These are phyloP conservation scores for Chaetomium cochliodes DNA, from an alignment of 495 filamentous ascomycete species.

Conservation along the genomic window DNA sequence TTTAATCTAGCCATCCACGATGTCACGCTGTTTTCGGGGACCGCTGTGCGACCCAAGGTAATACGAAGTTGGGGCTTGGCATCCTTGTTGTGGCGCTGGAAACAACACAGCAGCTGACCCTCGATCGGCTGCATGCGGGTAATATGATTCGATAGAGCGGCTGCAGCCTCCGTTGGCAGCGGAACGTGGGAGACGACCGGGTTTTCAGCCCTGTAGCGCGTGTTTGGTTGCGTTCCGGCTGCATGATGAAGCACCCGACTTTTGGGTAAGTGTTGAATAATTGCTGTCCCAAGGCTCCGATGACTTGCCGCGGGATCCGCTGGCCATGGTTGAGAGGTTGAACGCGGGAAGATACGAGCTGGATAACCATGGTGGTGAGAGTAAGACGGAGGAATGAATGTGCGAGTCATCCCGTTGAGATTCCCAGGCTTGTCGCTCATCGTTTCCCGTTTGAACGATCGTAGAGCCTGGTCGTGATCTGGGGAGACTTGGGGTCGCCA, in stretches of 20 bases:
- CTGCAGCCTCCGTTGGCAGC: neutral
- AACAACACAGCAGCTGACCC: conserved; percentile 14
- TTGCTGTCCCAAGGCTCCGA: neutral
- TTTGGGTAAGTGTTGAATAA: neutral
- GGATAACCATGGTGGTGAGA: neutral
- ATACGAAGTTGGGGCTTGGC: conserved; percentile 16
- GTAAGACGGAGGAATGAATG: conserved; percentile 11
- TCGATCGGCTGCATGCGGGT: neutral
- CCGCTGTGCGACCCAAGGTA: neutral
- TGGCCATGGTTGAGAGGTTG: neutral
- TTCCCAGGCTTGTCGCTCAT: neutral
- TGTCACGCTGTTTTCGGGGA: conserved; percentile 4
- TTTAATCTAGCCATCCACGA: conserved; percentile 3
- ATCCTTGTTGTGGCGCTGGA: neutral
- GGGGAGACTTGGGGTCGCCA: no score
- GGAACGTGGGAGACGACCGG: conserved; percentile 2
- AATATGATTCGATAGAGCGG: conserved; percentile 9
- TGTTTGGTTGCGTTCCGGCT: neutral
- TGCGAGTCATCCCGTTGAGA: neutral
- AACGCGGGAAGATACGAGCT: neutral
- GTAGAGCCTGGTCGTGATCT: neutral
- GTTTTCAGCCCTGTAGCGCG: conserved; percentile 11
- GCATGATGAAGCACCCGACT: neutral
- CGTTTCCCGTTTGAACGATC: neutral
- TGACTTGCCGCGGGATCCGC: neutral